Evolutionary conservation across 345 rosid genomes (phyloP).

Genomic region (Brassica nigra): DNA sequence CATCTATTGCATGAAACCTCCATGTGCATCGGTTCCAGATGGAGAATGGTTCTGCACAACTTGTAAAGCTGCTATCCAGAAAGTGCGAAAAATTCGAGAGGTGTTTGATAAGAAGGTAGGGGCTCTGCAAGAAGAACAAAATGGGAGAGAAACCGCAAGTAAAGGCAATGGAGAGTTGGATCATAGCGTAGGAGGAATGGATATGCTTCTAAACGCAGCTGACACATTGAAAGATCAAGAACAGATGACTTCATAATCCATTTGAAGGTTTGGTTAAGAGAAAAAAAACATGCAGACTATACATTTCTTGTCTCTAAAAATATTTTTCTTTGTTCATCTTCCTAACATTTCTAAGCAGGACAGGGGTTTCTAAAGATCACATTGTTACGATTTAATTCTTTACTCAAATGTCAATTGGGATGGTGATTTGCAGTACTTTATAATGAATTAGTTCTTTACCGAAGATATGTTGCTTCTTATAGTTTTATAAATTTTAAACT

Average conservation of each 20-base stretch:
- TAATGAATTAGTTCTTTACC: neutral
- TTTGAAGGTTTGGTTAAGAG: slow-evolving; percentile 21
- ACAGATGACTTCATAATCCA: slow-evolving; percentile 42
- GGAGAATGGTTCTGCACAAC: slow-evolving; percentile 85
- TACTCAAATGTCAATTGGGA: neutral
- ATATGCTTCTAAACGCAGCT: slow-evolving; percentile 85
- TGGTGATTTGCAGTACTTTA: neutral
- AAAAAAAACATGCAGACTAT: neutral
- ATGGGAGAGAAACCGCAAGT: slow-evolving; percentile 32
- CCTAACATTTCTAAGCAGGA: neutral
- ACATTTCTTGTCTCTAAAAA: neutral
- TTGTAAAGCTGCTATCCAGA: slow-evolving; percentile 59
- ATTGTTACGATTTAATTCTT: neutral
- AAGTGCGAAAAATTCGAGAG: slow-evolving; percentile 53
- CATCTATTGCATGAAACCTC: slow-evolving; percentile 81
- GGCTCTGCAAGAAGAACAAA: slow-evolving; percentile 31
- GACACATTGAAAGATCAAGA: slow-evolving; percentile 58
- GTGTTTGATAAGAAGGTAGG: slow-evolving; percentile 44
- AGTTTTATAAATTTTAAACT: neutral
- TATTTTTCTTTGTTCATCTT: neutral
- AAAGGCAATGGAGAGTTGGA: slow-evolving; percentile 34
- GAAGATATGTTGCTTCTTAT: neutral
- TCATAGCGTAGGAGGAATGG: slow-evolving; percentile 63
- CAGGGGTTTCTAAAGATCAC: neutral
- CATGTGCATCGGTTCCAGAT: slow-evolving; percentile 52